Evolutionary conservation across 441 rosid species (phyloP), one percentile per base, ranked within the genome.

Genomic region (Eruca vesicaria): DNA sequence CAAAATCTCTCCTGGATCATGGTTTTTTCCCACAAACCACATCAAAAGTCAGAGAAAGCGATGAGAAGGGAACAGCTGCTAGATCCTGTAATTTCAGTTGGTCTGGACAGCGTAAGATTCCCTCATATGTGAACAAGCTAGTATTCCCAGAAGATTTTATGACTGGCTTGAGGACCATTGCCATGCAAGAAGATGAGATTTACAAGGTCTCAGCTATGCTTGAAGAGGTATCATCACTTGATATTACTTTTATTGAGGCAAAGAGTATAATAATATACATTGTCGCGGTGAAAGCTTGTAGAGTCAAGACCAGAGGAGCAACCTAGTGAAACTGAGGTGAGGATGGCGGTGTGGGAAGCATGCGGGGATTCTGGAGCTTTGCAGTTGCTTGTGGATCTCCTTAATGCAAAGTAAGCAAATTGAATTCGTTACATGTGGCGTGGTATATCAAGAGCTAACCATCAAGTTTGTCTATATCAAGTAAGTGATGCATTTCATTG

Each of bases 291-390:
- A 79, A 77, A 94, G 99, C 93, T 94, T 71, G 82, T 88, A 70
- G 93, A 87, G 41, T 71, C 90, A 72, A 83, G 82, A 66, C 86
- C 84, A 76, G 89, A 85, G 43, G 82, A 89, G 69, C 87, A 85
- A 76, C 96, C 93, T 63, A 78, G 89, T n/a, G 93, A 87, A 56
- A 63, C 87, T 33, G 99, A 94, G 88, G 93, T 94, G 18, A 84
- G 89, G 80, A 82, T 91, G 78, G 99, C 94, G 5, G 83, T 90
- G 59, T 94, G 98, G 99, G 97, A 94, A 84, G 94, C 82, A 64
- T 92, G 92, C 71, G 98, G 98, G 48, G 97, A 94, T 85, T 90
- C 92, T 65, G 98, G 98, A 79, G 99, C 98, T 75, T 70, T 94
- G 68, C 97, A 94, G 76, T 82, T 94, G 71, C 93, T 94, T 73